Evolutionary conservation across 768 basidiomycete genomes (phyloP).

Genomic region (Roridomyces roridus): DNA sequence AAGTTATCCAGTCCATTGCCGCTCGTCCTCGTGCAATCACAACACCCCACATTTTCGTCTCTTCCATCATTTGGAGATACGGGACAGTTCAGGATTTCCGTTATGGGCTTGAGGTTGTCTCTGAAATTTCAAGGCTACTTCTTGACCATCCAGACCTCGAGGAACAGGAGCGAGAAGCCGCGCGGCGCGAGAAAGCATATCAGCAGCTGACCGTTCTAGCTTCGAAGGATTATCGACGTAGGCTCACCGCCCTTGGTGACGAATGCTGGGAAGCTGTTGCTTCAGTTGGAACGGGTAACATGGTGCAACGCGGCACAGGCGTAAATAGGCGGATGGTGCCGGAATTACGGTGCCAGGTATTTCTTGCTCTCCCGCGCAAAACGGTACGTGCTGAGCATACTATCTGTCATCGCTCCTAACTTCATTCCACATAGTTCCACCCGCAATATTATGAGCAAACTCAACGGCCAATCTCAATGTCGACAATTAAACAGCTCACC

Average conservation of each 20-base stretch:
- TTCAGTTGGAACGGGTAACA: no score
- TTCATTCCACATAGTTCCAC: no score
- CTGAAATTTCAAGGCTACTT: background rate
- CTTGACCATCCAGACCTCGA: constrained; percentile 4
- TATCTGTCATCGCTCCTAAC: no score
- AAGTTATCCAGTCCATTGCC: constrained; percentile 7
- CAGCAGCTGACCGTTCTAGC: background rate
- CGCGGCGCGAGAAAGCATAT: background rate
- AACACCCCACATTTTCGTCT: background rate
- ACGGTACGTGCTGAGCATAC: no score
- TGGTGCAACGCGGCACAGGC: no score
- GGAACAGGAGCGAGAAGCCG: background rate
- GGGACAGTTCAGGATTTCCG: background rate
- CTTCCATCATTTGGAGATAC: background rate
- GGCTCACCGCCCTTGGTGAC: constrained; percentile 3
- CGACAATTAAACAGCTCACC: background rate
- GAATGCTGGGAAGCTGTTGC: background rate
- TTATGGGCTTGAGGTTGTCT: background rate
- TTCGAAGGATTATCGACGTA: background rate
- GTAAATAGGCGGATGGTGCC: no score
- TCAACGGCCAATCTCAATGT: background rate
- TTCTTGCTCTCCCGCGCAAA: no score
- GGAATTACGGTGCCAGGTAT: no score
- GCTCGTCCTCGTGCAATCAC: constrained; percentile 6
- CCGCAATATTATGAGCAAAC: background rate